Evolutionary conservation across 306 rosid species (phyloP), one percentile per base, ranked within the genome.

Genomic region (Quercus parvula): DNA sequence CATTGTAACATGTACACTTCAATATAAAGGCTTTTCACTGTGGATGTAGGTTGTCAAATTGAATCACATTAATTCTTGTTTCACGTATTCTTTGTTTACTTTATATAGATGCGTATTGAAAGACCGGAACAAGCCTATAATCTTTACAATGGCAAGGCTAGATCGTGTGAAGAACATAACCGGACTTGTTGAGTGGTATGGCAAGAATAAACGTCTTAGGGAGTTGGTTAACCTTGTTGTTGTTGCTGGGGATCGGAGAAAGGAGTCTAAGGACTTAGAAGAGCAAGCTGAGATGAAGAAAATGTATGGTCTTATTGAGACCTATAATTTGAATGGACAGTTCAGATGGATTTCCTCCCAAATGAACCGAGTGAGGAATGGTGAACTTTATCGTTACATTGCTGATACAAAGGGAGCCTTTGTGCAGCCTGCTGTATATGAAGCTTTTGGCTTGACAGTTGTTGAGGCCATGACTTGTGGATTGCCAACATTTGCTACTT

Each of bases 401-500:
- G 84, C 88, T 14, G 99, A 96, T 89, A 84, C 90, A 0, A 96
- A 33, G 88, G 99, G 99, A 75, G 99, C 94, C 9, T 96, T 96
- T n/a, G 99, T 96, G 87, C 99, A 96, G 89, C 99, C 99, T 44
- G 99, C 99, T 3, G 79, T 96, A 13, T 96, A 96, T 15, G 99
- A 96, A 79, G 99, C 99, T 5, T 96, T 96, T 18, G 99, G 99
- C 25, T 79, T 96, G 82, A 96, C 99, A 0, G 99, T 96, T 14
- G 92, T 96, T 59, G 99, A 96, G 88, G 96, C 99, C 78, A 96
- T 96, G 99, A 91, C 98, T 31, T 91, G 96, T 83, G 99, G 99
- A 8, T 79, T 96, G 78, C 99, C 99, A 20, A 96, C 99, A 2
- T 96, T 96, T 75, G 99, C 99, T 11, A 96, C 99, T 3, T 90